Evolutionary conservation across 106 monocot genomes (phyloP), one percentile per base, ranked within the genome.

Genomic region (Dendrobium officinale): DNA sequence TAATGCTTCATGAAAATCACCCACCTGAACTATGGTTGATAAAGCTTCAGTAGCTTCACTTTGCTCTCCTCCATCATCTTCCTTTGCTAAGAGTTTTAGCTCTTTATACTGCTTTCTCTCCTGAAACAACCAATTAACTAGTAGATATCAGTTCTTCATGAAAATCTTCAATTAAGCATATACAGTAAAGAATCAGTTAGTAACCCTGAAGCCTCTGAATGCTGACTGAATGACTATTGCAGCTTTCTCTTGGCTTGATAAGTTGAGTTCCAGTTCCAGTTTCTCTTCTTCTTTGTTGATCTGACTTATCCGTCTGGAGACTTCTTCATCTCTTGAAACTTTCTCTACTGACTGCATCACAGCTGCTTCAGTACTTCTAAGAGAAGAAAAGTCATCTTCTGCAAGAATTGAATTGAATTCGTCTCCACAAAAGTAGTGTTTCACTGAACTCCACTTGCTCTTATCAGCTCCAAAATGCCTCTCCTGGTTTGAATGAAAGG

Each of bases 151-250:
- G 27, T 7, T 67, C 22, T 27, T 9, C 20, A 9, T 67, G 24
- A 29, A 67, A 3, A 67, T 67, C 67, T 67, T 67, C 27, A 67
- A 31, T 67, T 67, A 67, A 29, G 27, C 22, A 67, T 26, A 29
- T 29, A 67, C 1, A 5, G 0, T 58, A 58, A 19, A 58, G 58
- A 45, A 11, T 56, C 56, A 67, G 27, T 6, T 29, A 27, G 67
- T 8, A 82, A 93, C 93, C 93, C 78, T 86, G 78, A 86, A 87
- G 37, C 89, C 85, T 86, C 87, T 85, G 84, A 88, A 91, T 54
- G 87, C 87, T 8, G 93, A 89, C 40, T 93, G 93, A 83, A 93
- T 93, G 27, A 84, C 20, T 33, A 79, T 86, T 24, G 91, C 93
- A 16, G 93, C 91, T 77, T 78, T 54, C 22, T 88, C 92, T 82